phyloP scores from a whole-genome alignment of 2,329 filamentous ascomycete species.

The Alternaria brassicicola region DNA sequence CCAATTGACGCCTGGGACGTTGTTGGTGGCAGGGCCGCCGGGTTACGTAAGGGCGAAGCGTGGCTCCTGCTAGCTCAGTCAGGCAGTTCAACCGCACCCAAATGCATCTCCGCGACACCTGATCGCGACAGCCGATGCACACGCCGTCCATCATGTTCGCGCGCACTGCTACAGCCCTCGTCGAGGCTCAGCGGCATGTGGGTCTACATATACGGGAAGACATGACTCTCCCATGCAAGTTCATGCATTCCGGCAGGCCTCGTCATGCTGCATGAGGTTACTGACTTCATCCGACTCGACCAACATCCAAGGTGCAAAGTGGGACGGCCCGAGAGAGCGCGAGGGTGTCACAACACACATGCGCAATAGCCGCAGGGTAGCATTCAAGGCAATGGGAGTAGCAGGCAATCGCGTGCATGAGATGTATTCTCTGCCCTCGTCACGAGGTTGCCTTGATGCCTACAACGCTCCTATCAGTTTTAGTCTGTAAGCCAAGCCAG shows the following conservation, averaged over 20 bases:
- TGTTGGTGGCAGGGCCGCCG: slow-evolving; percentile 1
- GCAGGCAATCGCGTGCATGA: slow-evolving; percentile 17
- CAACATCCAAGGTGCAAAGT: slow-evolving; percentile 11
- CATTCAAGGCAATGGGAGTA: background rate
- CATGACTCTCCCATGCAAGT: slow-evolving; percentile 5
- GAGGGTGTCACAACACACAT: slow-evolving; percentile 7
- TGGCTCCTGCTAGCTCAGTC: slow-evolving; percentile 12
- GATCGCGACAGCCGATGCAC: slow-evolving; percentile 7
- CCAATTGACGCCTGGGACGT: slow-evolving; percentile 17
- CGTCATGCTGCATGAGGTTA: slow-evolving; percentile 15
- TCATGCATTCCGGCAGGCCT: background rate
- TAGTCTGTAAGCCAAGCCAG: slow-evolving; percentile 31
- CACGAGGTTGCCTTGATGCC: slow-evolving; percentile 33
- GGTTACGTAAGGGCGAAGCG: slow-evolving; percentile 20
- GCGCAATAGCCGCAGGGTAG: slow-evolving; percentile 10
- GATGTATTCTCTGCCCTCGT: slow-evolving; percentile 29
- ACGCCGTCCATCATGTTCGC: slow-evolving; percentile 1
- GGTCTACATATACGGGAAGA: background rate
- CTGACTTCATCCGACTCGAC: background rate
- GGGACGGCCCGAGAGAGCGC: slow-evolving; percentile 18
- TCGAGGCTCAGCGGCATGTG: slow-evolving; percentile 6
- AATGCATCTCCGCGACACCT: slow-evolving; percentile 6
- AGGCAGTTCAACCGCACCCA: slow-evolving; percentile 17
- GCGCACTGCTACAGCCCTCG: background rate
- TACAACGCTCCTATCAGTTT: slow-evolving; percentile 38